A percentile compares a stretch with the other conserved stretches of the same genome.
Conservation (phyloP, 2,329 filamentous ascomycete genomes). For the Grosmannia clavigera region DNA sequence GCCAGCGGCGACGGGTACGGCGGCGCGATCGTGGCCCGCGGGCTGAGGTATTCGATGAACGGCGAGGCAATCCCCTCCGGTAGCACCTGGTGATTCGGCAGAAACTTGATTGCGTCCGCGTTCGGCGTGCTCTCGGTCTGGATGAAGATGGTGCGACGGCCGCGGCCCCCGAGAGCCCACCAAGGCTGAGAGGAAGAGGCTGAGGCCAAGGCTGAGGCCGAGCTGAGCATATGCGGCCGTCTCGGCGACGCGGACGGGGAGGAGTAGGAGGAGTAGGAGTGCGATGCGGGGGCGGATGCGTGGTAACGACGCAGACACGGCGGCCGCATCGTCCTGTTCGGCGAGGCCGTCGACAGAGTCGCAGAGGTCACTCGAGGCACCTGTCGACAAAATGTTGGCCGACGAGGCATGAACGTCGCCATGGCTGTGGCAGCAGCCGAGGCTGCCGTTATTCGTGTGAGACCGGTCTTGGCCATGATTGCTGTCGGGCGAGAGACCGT, state of each 20-base stretch:
- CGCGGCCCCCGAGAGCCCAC: slow-evolving; percentile 15
- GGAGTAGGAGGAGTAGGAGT: neutral
- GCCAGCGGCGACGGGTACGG: slow-evolving; percentile 87
- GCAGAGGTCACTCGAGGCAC: slow-evolving; percentile 7
- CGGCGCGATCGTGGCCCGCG: slow-evolving; percentile 75
- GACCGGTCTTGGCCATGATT: slow-evolving; percentile 16
- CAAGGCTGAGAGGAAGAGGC: slow-evolving; percentile 13
- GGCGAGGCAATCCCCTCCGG: slow-evolving; percentile 59
- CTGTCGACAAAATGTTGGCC: slow-evolving; percentile 10
- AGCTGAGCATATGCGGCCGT: slow-evolving; percentile 14
- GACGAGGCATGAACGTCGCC: slow-evolving; percentile 4
- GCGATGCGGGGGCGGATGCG: neutral
- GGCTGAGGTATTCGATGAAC: slow-evolving; percentile 85
- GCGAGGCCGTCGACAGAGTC: slow-evolving; percentile 1
- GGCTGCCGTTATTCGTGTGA: slow-evolving; percentile 11
- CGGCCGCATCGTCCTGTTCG: neutral
- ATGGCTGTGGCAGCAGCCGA: slow-evolving; percentile 8
- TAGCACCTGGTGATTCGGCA: slow-evolving; percentile 78
- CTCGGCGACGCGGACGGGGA: slow-evolving; percentile 7
- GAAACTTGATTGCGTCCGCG: slow-evolving; percentile 89
- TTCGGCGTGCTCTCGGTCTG: slow-evolving; percentile 94
- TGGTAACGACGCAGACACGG: slow-evolving; percentile 2
- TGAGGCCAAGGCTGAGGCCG: slow-evolving; percentile 7
- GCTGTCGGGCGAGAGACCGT: neutral
- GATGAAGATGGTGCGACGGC: slow-evolving; percentile 78